Percentiles rank a stretch among this genome's conserved stretches.
These are phyloP conservation scores for Ceriops decandra DNA, from an alignment of 345 rosid genomes.

Conservation along the genomic window DNA sequence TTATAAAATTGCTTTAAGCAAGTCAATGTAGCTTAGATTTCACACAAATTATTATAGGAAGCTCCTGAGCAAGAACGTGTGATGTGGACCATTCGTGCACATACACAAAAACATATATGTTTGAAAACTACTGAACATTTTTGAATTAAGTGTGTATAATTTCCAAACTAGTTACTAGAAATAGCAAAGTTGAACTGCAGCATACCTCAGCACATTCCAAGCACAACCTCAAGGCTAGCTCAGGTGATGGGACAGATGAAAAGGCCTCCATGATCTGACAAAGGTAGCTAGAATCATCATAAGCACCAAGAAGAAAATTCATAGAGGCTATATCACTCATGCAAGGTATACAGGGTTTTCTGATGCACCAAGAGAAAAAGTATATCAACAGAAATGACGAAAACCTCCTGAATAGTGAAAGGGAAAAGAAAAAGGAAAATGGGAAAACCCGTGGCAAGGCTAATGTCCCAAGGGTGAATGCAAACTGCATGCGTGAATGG, in stretches of 20 bases:
- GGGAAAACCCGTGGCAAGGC: not conserved
- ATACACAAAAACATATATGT: too few species aligned
- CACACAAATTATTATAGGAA: too few species aligned
- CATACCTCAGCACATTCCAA: slow-evolving; percentile 97
- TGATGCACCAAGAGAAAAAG: too few species aligned
- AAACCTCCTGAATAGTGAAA: not conserved
- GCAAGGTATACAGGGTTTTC: not conserved
- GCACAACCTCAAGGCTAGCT: slow-evolving; percentile 75
- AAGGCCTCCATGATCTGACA: slow-evolving; percentile 80
- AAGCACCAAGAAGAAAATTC: not conserved
- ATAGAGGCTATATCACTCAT: not conserved
- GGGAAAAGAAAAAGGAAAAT: not conserved
- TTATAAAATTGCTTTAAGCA: too few species aligned
- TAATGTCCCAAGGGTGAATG: not conserved
- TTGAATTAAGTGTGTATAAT: too few species aligned
- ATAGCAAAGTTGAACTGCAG: slow-evolving; percentile 1
- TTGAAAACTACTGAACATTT: too few species aligned
- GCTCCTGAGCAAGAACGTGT: too few species aligned
- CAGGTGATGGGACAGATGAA: slow-evolving; percentile 75
- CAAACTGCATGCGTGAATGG: not conserved
- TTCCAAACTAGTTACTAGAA: not conserved
- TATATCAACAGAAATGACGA: not conserved
- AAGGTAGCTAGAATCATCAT: slow-evolving; percentile 6
- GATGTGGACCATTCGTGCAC: too few species aligned
- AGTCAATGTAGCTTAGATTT: too few species aligned